Conservation (phyloP, 768 basidiomycete species). For the Hemileccinum impolitum region DNA sequence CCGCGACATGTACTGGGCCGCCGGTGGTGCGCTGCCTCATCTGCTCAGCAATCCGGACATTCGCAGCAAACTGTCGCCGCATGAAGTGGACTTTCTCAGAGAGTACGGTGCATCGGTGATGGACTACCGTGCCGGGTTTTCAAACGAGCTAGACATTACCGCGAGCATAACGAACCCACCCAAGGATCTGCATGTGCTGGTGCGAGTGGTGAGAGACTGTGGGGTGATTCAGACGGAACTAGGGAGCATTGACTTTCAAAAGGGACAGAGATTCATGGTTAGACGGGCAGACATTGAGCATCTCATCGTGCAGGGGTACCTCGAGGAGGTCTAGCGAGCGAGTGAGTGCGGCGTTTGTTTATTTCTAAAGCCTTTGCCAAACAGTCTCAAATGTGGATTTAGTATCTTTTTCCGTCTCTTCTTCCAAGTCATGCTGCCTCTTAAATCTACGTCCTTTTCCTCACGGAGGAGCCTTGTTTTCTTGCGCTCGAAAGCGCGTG, state of each 20-base stretch:
- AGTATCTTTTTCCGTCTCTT: background rate
- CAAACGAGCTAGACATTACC: constrained; percentile 84
- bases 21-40: constrained; percentile 83
- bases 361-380: constrained; percentile 23
- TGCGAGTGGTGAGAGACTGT: constrained; percentile 84
- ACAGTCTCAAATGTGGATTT: constrained; percentile 11
- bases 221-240: constrained; percentile 90
- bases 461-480: no score
- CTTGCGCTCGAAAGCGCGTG: no score
- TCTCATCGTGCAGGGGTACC: constrained; percentile 87
- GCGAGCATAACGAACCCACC: constrained; percentile 81
- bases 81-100: constrained; percentile 81
- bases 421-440: constrained; percentile 12
- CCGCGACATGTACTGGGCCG: constrained; percentile 85
- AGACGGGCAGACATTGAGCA: constrained; percentile 88
- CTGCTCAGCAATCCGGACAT: constrained; percentile 66
- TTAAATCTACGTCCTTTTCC: background rate
- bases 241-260: constrained; percentile 86
- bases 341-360: constrained; percentile 17
- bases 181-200: constrained; percentile 84
- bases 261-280: constrained; percentile 88
- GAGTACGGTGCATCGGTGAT: constrained; percentile 78
- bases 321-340: constrained; percentile 69
- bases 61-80: constrained; percentile 70
- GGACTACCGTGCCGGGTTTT: constrained; percentile 80